A percentile compares a stretch with the other conserved stretches of the same genome.
Evolutionary conservation across 495 filamentous ascomycete genomes (phyloP).

Genomic region (Hyaloscypha bicolor): DNA sequence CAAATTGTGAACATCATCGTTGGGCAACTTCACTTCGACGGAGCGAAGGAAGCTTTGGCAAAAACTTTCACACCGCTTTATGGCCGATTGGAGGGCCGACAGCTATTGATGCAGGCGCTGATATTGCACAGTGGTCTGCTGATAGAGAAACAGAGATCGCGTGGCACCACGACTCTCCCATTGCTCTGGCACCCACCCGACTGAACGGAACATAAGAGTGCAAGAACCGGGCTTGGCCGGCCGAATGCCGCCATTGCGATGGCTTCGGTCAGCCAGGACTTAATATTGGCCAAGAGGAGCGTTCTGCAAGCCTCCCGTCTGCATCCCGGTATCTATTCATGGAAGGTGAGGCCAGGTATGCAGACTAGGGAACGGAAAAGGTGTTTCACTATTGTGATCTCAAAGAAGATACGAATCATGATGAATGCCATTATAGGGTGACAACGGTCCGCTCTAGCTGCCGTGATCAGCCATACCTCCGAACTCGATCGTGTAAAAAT

Average conservation of each 20-base stretch:
- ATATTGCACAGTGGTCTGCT: slow-evolving; percentile 20
- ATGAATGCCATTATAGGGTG: neutral
- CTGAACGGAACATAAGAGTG: neutral
- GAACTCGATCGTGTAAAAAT: neutral
- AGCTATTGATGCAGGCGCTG: neutral
- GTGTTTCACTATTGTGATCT: neutral
- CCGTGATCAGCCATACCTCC: neutral
- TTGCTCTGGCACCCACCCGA: slow-evolving; percentile 5
- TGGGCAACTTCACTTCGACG: slow-evolving; percentile 7
- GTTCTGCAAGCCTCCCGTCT: too few relatives aligned
- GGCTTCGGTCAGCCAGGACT: neutral
- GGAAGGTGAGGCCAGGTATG: neutral
- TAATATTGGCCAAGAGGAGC: neutral
- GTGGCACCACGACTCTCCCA: slow-evolving; percentile 5
- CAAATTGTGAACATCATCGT: slow-evolving; percentile 11
- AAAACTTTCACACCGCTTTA: neutral
- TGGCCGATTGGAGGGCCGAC: slow-evolving; percentile 14
- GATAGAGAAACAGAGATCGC: slow-evolving; percentile 1
- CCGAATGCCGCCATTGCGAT: neutral
- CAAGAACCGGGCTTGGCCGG: neutral
- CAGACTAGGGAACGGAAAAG: neutral
- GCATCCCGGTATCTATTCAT: neutral
- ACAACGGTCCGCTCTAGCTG: neutral
- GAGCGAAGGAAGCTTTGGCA: neutral
- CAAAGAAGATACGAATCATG: neutral